Evolutionary conservation across 202 grass and related monocot species (phyloP).

Genomic region (Hordeum pubiflorum): DNA sequence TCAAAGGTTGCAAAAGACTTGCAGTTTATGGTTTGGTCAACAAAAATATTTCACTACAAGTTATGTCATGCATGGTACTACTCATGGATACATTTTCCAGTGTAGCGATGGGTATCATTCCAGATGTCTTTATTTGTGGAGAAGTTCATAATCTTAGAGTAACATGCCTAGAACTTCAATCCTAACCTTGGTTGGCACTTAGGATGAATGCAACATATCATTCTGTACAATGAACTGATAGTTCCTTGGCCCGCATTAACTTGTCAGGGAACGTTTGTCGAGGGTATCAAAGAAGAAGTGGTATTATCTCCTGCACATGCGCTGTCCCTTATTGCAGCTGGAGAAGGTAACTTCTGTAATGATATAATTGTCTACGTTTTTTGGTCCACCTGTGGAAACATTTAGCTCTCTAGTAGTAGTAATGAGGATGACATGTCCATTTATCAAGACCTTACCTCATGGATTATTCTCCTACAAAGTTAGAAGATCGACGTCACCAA

Average conservation of each 20-base stretch:
- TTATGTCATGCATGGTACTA: not conserved
- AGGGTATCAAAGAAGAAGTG: slow-evolving; percentile 99
- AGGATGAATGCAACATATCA: slow-evolving; percentile 6
- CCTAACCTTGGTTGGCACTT: not conserved
- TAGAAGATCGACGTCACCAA: not conserved
- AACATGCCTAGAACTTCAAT: not conserved
- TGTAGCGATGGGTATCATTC: not conserved
- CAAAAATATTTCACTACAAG: not conserved
- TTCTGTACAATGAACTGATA: slow-evolving; percentile 18
- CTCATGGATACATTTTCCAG: not conserved
- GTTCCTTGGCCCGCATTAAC: slow-evolving; percentile 21
- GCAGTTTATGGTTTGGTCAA: not conserved
- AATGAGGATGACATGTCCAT: not conserved
- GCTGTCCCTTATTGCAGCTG: slow-evolving; percentile 92
- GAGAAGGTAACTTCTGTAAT: slow-evolving; percentile 68
- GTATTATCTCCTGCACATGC: slow-evolving; percentile 99
- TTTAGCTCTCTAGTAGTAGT: not conserved
- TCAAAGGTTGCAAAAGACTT: not conserved
- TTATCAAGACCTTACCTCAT: not conserved
- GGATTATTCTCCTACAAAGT: not conserved
- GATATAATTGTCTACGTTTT: not conserved
- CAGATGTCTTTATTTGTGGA: not conserved
- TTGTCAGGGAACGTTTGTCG: slow-evolving; percentile 89
- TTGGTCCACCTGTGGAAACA: slow-evolving; percentile 1
- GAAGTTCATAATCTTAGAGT: not conserved